Evolutionary conservation across 805 yeast species (phyloP).

Genomic region (Monosporozyma siamensis): DNA sequence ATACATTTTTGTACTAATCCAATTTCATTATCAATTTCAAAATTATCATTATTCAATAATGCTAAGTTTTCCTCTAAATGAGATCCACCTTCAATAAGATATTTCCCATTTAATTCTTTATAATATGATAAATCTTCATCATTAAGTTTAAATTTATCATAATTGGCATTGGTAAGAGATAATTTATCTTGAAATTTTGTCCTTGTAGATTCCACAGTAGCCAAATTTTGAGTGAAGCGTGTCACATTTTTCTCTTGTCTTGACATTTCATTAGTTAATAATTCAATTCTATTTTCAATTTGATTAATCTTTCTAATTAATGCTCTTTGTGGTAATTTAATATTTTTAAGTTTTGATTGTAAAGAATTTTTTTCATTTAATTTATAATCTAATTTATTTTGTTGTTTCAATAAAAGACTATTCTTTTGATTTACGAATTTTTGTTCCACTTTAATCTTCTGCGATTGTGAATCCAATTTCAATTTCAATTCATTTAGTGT

Average conservation of each 20-base stretch:
- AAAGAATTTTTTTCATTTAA: slow-evolving; percentile 35
- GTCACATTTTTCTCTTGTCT: slow-evolving; percentile 40
- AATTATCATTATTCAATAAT: slow-evolving; percentile 35
- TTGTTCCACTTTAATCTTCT: slow-evolving; percentile 31
- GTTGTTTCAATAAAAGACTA: slow-evolving; percentile 31
- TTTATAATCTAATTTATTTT: slow-evolving; percentile 27
- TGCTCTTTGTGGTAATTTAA: slow-evolving; percentile 47
- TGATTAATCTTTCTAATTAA: slow-evolving; percentile 38
- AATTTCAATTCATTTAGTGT: no score
- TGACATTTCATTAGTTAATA: slow-evolving; percentile 42
- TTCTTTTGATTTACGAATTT: slow-evolving; percentile 38
- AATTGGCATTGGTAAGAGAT: slow-evolving; percentile 18
- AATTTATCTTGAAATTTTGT: slow-evolving; percentile 30
- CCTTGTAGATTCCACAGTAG: slow-evolving; percentile 35
- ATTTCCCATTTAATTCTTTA: slow-evolving; percentile 46
- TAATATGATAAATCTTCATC: slow-evolving; percentile 49
- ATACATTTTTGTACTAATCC: slow-evolving; percentile 31
- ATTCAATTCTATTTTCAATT: slow-evolving; percentile 39
- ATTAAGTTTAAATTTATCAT: slow-evolving; percentile 33
- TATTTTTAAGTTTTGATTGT: slow-evolving; percentile 47
- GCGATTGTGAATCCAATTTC: slow-evolving; percentile 21
- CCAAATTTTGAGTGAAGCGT: slow-evolving; percentile 39
- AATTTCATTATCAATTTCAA: slow-evolving; percentile 34
- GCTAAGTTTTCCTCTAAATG: slow-evolving; percentile 43
- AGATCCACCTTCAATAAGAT: slow-evolving; percentile 48